Evolutionary conservation across 2,329 filamentous ascomycete species (phyloP).

Genomic region (Cordyceps fumosorosea): DNA sequence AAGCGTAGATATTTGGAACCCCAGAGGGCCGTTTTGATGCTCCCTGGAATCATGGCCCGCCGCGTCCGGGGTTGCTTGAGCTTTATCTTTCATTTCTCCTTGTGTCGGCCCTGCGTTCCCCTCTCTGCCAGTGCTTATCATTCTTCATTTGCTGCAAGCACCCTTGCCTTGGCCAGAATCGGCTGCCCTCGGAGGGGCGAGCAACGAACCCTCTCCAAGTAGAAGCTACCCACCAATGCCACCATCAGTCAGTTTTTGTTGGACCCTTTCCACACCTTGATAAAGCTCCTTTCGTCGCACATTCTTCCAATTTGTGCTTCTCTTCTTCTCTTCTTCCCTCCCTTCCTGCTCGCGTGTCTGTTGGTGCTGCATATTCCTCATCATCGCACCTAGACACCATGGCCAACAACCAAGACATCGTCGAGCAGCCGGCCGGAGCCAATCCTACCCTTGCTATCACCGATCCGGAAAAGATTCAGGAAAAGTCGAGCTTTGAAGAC

Average conservation of each 20-base stretch:
- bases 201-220: not conserved
- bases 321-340: not conserved
- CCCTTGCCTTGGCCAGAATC: constrained; percentile 5
- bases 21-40: not conserved
- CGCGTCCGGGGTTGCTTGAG: constrained; percentile 1
- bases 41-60: constrained; percentile 2
- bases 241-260: not conserved
- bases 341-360: not conserved
- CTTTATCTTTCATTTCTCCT: not conserved
- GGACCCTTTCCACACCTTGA: not conserved
- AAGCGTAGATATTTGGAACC: not conserved
- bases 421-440: not conserved
- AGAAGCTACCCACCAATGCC: not conserved
- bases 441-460: not conserved
- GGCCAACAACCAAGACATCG: constrained; percentile 3
- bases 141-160: not conserved
- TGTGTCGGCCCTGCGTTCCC: not conserved
- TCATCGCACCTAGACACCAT: not conserved
- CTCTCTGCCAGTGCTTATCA: not conserved
- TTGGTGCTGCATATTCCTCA: not conserved
- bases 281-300: not conserved
- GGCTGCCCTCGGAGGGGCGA: constrained; percentile 5
- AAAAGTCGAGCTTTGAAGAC: constrained; percentile 9
- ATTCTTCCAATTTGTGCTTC: not conserved
- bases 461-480: constrained; percentile 6